These are phyloP conservation scores for Verticillium nonalfalfae DNA, from an alignment of 2,329 filamentous ascomycete genomes.

Conservation along the genomic window DNA sequence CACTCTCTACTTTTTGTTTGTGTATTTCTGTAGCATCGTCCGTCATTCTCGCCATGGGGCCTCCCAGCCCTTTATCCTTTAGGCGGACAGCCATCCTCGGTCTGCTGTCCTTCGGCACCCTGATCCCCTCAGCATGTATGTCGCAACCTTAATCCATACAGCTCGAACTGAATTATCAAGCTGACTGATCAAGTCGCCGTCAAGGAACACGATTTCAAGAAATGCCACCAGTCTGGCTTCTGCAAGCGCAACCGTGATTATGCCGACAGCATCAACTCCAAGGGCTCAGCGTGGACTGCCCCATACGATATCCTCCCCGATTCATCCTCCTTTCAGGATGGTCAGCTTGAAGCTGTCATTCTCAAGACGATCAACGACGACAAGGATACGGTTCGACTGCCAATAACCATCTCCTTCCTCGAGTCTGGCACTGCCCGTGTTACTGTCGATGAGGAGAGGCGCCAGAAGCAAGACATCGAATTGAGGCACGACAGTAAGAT, in stretches of 20 bases:
- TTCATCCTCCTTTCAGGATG: constrained; percentile 70
- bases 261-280: constrained; percentile 67
- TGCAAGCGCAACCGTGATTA: constrained; percentile 91
- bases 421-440: constrained; percentile 85
- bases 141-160: neutral
- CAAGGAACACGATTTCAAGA: constrained; percentile 97
- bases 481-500: constrained; percentile 77
- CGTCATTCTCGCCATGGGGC: constrained; percentile 38
- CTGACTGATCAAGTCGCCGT: constrained; percentile 57
- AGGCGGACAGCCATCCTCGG: constrained; percentile 61
- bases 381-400: constrained; percentile 68
- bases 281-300: constrained; percentile 64
- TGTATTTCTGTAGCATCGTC: neutral
- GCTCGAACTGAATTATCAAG: neutral
- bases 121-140: constrained; percentile 62
- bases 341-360: constrained; percentile 73
- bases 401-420: constrained; percentile 81
- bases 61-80: constrained; percentile 42
- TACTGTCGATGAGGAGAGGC: constrained; percentile 84
- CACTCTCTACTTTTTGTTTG: neutral
- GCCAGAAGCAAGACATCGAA: constrained; percentile 82
- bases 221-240: constrained; percentile 91
- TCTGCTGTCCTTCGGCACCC: constrained; percentile 51
- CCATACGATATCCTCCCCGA: constrained; percentile 73
- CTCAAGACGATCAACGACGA: constrained; percentile 67